phyloP scores from a whole-genome alignment of 2,329 filamentous ascomycete species.

The Anthostomella pinea region DNA sequence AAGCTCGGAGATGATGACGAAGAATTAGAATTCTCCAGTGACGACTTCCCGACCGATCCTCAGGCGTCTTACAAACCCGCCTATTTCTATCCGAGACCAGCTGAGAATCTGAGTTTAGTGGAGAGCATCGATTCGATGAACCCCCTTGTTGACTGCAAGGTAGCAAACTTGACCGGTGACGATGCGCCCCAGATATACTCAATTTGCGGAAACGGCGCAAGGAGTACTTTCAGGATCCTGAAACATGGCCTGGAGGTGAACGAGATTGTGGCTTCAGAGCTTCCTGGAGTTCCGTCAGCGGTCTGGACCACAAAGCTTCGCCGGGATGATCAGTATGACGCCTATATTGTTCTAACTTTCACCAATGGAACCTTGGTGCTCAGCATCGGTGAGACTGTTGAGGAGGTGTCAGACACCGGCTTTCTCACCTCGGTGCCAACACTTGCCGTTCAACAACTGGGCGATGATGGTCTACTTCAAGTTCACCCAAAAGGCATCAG shows the following conservation, averaged over 20 bases:
- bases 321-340: slow-evolving; percentile 79
- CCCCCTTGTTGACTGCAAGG: slow-evolving; percentile 85
- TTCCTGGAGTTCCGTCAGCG: slow-evolving; percentile 82
- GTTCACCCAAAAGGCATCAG: slow-evolving; percentile 96
- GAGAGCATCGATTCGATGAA: slow-evolving; percentile 88
- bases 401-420: slow-evolving; percentile 90
- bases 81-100: slow-evolving; percentile 78
- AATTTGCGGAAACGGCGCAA: slow-evolving; percentile 81
- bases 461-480: slow-evolving; percentile 88
- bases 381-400: slow-evolving; percentile 94
- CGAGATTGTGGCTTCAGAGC: slow-evolving; percentile 90
- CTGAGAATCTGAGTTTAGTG: slow-evolving; percentile 80
- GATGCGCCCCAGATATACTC: slow-evolving; percentile 97
- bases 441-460: slow-evolving; percentile 87
- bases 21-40: slow-evolving; percentile 81
- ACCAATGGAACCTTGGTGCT: slow-evolving; percentile 86
- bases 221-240: slow-evolving; percentile 86
- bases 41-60: slow-evolving; percentile 75
- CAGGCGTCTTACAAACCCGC: slow-evolving; percentile 69
- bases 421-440: slow-evolving; percentile 88
- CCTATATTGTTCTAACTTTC: slow-evolving; percentile 94
- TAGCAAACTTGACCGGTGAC: slow-evolving; percentile 85
- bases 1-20: slow-evolving; percentile 95
- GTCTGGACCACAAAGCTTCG: slow-evolving; percentile 95
- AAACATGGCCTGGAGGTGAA: slow-evolving; percentile 92